Conservation (phyloP, 192 early-diverging fungal genomes). For the Coemansia sp. region DNA sequence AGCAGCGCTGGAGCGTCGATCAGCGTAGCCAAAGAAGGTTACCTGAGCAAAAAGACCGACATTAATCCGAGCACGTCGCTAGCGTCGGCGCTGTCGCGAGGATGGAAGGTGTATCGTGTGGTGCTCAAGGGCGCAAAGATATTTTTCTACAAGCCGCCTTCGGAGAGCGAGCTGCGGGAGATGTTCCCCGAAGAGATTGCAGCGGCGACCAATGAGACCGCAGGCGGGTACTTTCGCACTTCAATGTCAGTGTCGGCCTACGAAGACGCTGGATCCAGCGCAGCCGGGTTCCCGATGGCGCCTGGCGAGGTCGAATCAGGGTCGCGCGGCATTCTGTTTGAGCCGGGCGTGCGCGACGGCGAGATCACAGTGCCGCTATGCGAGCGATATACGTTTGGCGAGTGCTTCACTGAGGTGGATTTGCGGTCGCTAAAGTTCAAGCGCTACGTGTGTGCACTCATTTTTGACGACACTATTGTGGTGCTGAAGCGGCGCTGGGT, state of each 20-base stretch:
- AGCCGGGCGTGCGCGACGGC: constrained; percentile 58
- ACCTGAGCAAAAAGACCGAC: constrained; percentile 73
- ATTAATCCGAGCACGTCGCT: constrained; percentile 61
- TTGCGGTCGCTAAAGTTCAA: constrained; percentile 61
- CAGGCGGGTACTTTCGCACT: constrained; percentile 43
- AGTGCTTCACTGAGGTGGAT: constrained; percentile 68
- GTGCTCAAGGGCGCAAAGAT: constrained; percentile 71
- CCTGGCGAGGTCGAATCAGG: constrained; percentile 62
- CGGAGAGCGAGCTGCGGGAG: constrained; percentile 58
- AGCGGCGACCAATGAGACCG: constrained; percentile 51
- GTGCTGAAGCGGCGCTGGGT: constrained; percentile 69
- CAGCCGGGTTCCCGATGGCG: constrained; percentile 53
- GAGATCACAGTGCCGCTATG: constrained; percentile 56
- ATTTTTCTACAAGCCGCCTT: constrained; percentile 69
- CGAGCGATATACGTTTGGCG: constrained; percentile 65
- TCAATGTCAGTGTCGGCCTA: constrained; percentile 31
- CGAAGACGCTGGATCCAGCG: constrained; percentile 20
- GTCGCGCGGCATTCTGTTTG: constrained; percentile 58
- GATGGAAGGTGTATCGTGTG: constrained; percentile 78
- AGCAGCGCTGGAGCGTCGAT: constrained; percentile 42
- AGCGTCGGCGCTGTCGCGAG: constrained; percentile 60
- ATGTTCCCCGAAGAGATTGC: constrained; percentile 57
- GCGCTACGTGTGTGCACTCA: constrained; percentile 62
- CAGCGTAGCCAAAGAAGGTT: constrained; percentile 59
- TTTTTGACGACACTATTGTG: constrained; percentile 68